Evolutionary conservation across 176 grass and related monocot genomes (phyloP).

Genomic region (Musa schizocarpa): DNA sequence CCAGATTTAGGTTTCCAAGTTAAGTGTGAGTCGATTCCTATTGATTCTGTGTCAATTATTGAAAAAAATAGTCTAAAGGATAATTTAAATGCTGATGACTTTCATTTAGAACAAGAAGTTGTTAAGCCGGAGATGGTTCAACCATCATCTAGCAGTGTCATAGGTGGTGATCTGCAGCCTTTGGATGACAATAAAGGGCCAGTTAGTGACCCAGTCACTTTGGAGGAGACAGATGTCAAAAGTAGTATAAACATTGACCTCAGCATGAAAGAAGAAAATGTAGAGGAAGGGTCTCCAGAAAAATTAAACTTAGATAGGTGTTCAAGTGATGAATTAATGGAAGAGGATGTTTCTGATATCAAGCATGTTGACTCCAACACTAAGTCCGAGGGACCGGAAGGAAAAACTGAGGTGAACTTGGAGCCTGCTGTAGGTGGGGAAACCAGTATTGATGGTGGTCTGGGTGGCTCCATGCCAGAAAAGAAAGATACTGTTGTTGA

Average conservation of each 20-base stretch:
- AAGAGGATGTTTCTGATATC: conserved; percentile 75
- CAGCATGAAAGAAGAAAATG: conserved; percentile 24
- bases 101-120: conserved; percentile 97
- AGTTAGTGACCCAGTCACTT: conserved; percentile 53
- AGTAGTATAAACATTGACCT: conserved; percentile 37
- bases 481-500: conserved; percentile 49
- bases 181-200: conserved; percentile 46
- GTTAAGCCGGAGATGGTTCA: conserved; percentile 84
- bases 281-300: conserved; percentile 65
- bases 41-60: conserved; percentile 76
- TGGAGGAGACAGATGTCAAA: conserved; percentile 61
- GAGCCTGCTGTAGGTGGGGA: conserved; percentile 41
- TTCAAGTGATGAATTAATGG: conserved; percentile 98
- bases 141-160: conserved; percentile 58
- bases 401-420: conserved; percentile 34
- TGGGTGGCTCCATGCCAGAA: conserved; percentile 22
- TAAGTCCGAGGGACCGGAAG: conserved; percentile 31
- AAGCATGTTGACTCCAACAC: conserved; percentile 60
- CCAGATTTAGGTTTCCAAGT: conserved; percentile 82
- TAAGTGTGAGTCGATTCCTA: conserved; percentile 94
- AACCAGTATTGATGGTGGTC: conserved; percentile 31
- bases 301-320: conserved; percentile 98
- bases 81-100: conserved; percentile 99
- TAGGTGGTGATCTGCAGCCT: conserved; percentile 68
- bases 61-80: conserved; percentile 82